Percentiles rank a stretch among this genome's conserved stretches.
Evolutionary conservation across 2,329 filamentous ascomycete species (phyloP).

Genomic region (Akanthomyces uredinophilus): DNA sequence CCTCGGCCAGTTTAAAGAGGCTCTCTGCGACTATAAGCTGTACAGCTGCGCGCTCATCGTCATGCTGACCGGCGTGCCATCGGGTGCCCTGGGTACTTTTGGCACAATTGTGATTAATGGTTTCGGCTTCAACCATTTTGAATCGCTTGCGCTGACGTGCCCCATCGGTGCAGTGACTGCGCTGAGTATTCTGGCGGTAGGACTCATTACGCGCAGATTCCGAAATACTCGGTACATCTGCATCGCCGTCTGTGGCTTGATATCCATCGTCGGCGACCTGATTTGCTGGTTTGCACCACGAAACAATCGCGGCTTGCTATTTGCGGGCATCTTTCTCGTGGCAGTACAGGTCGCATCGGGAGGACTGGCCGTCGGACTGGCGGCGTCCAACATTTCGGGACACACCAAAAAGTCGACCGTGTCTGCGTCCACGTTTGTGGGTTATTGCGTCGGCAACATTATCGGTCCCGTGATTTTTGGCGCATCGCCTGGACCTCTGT

Average conservation of each 20-base stretch:
- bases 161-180: conserved; percentile 46
- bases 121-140: conserved; percentile 25
- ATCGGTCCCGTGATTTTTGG: conserved; percentile 34
- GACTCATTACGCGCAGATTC: conserved; percentile 42
- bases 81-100: conserved; percentile 37
- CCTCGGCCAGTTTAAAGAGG: conserved; percentile 40
- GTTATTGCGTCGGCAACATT: conserved; percentile 38
- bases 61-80: conserved; percentile 35
- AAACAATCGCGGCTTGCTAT: conserved; percentile 1
- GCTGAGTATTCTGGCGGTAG: conserved; percentile 42
- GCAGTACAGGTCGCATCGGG: conserved; percentile 8
- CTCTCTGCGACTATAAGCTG: conserved; percentile 47
- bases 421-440: conserved; percentile 20
- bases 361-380: conserved; percentile 6
- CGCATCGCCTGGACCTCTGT: conserved; percentile 38
- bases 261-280: conserved; percentile 3
- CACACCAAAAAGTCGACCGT: conserved; percentile 13
- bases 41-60: conserved; percentile 53
- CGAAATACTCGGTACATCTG: conserved; percentile 33
- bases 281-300: conserved; percentile 9
- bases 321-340: conserved; percentile 9
- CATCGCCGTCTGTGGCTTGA: not conserved
- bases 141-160: conserved; percentile 46
- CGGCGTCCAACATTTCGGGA: conserved; percentile 5
- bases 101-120: conserved; percentile 26